These are phyloP conservation scores for Verticillium dahliae DNA, from an alignment of 2,329 filamentous ascomycete genomes.

Conservation along the genomic window DNA sequence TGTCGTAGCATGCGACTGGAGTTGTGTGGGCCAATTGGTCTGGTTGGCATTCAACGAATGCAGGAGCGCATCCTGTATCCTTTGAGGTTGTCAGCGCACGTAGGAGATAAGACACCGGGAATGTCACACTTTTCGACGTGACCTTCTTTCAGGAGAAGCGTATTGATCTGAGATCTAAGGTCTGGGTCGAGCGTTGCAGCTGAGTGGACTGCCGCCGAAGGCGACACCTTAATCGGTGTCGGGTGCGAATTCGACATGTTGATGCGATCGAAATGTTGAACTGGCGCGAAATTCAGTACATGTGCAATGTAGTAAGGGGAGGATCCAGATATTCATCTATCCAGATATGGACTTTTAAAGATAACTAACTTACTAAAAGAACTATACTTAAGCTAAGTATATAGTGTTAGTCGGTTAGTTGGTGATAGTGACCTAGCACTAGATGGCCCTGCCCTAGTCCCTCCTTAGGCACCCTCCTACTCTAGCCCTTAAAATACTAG, in stretches of 20 bases:
- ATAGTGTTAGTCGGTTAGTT: too few species aligned
- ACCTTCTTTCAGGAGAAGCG: slow-evolving; percentile 49
- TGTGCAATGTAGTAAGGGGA: too few species aligned
- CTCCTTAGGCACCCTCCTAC: too few species aligned
- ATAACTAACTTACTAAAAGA: too few species aligned
- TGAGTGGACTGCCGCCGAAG: slow-evolving; percentile 53
- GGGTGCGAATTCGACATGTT: slow-evolving; percentile 36
- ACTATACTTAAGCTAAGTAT: too few species aligned
- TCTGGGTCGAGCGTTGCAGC: slow-evolving; percentile 56
- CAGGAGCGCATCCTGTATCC: slow-evolving; percentile 59
- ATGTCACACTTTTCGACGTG: slow-evolving; percentile 47
- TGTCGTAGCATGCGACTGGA: slow-evolving; percentile 53
- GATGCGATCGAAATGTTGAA: too few species aligned
- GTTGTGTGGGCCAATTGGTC: slow-evolving; percentile 55
- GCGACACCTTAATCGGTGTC: slow-evolving; percentile 55
- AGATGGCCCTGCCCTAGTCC: too few species aligned
- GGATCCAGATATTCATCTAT: too few species aligned
- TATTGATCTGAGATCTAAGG: slow-evolving; percentile 56
- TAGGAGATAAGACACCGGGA: neutral
- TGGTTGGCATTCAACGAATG: slow-evolving; percentile 54
- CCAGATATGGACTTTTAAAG: too few species aligned
- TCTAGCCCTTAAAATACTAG: too few species aligned
- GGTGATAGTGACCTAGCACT: too few species aligned
- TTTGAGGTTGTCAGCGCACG: slow-evolving; percentile 17
- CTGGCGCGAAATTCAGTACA: too few species aligned